Percentiles rank a stretch among this genome's conserved stretches.
Conservation (phyloP, 2,329 filamentous ascomycete genomes). For the Trichoderma sp. region DNA sequence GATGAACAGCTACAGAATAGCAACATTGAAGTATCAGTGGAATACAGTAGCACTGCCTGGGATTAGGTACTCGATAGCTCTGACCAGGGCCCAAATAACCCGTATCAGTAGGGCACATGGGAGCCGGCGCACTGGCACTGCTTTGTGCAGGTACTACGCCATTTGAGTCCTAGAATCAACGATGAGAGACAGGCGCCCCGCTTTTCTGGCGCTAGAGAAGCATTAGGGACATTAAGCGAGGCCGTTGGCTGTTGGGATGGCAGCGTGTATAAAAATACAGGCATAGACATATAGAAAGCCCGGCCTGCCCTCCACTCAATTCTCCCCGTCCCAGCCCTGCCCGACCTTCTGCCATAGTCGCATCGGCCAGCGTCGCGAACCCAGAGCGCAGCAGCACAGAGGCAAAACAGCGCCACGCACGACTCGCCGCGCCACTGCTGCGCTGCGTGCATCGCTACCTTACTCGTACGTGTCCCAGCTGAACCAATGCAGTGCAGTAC, state of each 20-base stretch:
- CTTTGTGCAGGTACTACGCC: background rate
- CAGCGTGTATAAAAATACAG: constrained; percentile 52
- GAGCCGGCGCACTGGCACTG: background rate
- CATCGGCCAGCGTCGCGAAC: constrained; percentile 10
- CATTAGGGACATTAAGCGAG: constrained; percentile 47
- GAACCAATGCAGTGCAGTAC: background rate
- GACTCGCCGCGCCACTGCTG: background rate
- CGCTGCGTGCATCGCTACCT: constrained; percentile 10
- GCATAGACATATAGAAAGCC: constrained; percentile 51
- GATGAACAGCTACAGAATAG: background rate
- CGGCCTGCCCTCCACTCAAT: constrained; percentile 50
- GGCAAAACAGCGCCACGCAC: constrained; percentile 21
- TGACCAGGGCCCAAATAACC: background rate
- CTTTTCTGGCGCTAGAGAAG: constrained; percentile 39
- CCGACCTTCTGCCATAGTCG: constrained; percentile 24
- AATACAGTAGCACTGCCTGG: background rate
- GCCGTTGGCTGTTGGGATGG: constrained; percentile 40
- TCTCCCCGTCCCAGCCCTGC: constrained; percentile 36
- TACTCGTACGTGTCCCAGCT: constrained; percentile 4
- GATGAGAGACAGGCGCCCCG: constrained; percentile 19
- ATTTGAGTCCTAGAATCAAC: background rate
- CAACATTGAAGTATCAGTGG: background rate
- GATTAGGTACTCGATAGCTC: background rate
- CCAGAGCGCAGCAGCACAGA: constrained; percentile 18
- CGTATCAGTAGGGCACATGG: background rate